These are phyloP conservation scores for Trichoderma sp. DNA, from an alignment of 2,329 filamentous ascomycete genomes.

Conservation along the genomic window DNA sequence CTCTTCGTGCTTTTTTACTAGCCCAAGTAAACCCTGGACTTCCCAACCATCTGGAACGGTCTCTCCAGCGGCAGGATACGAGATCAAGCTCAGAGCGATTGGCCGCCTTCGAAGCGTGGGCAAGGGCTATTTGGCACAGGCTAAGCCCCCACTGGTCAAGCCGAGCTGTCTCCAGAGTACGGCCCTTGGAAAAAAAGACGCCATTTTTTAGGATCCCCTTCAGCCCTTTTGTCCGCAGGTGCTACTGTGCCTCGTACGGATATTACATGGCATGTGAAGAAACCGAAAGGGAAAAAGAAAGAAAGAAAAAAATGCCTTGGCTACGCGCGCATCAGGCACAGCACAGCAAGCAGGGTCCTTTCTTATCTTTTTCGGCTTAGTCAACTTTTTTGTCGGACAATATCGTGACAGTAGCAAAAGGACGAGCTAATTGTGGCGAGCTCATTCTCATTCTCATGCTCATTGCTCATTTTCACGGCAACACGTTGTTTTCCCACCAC, in stretches of 20 bases:
- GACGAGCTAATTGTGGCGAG: not conserved
- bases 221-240: not conserved
- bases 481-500: not conserved
- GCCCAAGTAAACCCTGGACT: not conserved
- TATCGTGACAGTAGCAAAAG: not conserved
- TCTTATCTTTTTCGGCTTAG: conserved; percentile 2
- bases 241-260: not conserved
- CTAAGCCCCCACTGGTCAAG: not conserved
- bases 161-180: not conserved
- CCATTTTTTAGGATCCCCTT: not conserved
- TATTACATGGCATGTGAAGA: not conserved
- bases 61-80: conserved; percentile 9
- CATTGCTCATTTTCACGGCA: not conserved
- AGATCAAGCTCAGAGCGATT: conserved; percentile 8
- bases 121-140: not conserved
- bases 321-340: not conserved
- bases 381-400: not conserved
- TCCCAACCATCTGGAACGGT: not conserved
- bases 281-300: not conserved
- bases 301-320: not conserved
- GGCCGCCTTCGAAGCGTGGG: not conserved
- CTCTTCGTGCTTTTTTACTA: not conserved
- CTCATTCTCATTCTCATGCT: too few relatives aligned
- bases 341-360: not conserved
- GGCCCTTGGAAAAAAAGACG: not conserved